Percentiles rank a stretch among this genome's conserved stretches.
phyloP scores from a whole-genome alignment of 352 stramenopile species.

The Phytophthora uliginosa region DNA sequence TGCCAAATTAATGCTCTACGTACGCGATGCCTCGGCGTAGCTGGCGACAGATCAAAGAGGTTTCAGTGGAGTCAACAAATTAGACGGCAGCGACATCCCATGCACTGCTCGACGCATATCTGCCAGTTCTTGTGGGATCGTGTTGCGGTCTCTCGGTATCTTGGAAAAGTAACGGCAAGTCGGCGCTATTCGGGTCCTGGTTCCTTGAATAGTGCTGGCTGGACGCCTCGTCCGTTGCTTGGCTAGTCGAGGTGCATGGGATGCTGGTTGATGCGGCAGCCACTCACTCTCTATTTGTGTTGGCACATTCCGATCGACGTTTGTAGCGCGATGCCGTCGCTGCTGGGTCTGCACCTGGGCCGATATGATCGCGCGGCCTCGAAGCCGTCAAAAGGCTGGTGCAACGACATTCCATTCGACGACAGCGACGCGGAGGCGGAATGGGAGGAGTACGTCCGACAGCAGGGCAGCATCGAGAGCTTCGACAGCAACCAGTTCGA shows the following conservation, averaged over 20 bases:
- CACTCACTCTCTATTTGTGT: neutral
- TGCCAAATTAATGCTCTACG: neutral
- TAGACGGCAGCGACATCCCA: conserved; percentile 13
- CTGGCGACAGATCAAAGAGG: conserved; percentile 4
- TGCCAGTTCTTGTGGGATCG: conserved; percentile 17
- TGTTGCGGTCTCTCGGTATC: neutral
- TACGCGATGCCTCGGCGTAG: neutral
- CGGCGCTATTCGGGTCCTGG: neutral
- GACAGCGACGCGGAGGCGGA: conserved; percentile 25
- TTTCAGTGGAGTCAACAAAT: conserved; percentile 22
- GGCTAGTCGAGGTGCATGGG: conserved; percentile 25
- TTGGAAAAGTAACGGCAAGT: neutral
- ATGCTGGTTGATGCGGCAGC: conserved; percentile 7
- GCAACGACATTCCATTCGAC: conserved; percentile 33
- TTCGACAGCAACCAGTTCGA: conserved; percentile 21
- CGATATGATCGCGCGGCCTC: conserved; percentile 26
- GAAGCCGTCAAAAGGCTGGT: conserved; percentile 31
- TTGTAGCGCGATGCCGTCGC: conserved; percentile 33
- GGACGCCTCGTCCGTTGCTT: conserved; percentile 20
- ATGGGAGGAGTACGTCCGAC: conserved; percentile 29
- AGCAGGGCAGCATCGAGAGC: conserved; percentile 3
- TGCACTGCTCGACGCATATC: conserved; percentile 10
- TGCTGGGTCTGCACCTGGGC: conserved; percentile 19
- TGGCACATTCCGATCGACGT: conserved; percentile 29
- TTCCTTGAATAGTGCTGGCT: conserved; percentile 19